These are phyloP conservation scores for Microthlaspi erraticum DNA, from an alignment of 345 rosid genomes.

Conservation along the genomic window DNA sequence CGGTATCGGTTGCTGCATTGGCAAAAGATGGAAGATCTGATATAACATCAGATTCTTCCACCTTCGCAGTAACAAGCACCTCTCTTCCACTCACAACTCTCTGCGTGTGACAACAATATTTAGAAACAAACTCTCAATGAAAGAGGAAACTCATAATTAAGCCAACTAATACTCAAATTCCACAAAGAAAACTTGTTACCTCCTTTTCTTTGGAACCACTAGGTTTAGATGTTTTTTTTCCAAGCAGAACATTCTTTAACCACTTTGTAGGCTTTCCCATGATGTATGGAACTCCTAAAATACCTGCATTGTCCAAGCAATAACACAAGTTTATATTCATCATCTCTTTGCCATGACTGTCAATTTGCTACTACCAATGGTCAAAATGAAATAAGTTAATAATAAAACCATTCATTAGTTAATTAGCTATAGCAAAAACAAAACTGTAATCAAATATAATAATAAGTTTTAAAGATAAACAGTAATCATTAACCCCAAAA, in stretches of 20 bases:
- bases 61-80: constrained; percentile 59
- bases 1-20: constrained; percentile 32
- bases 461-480: constrained; percentile 8
- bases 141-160: neutral
- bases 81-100: constrained; percentile 58
- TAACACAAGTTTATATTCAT: constrained; percentile 26
- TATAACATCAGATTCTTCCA: constrained; percentile 55
- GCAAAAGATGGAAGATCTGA: constrained; percentile 54
- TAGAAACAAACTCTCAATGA: neutral
- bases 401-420: neutral
- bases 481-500: neutral
- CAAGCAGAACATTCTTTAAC: constrained; percentile 81
- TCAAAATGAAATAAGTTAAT: neutral
- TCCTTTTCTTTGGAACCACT: constrained; percentile 61
- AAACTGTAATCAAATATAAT: constrained; percentile 9
- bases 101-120: constrained; percentile 41
- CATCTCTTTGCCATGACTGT: neutral
- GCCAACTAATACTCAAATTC: neutral
- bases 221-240: constrained; percentile 81
- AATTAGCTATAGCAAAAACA: constrained; percentile 1
- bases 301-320: constrained; percentile 38
- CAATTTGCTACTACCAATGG: neutral
- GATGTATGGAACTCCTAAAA: constrained; percentile 20
- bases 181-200: constrained; percentile 50
- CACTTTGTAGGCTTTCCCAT: constrained; percentile 88